A percentile compares a stretch with the other conserved stretches of the same genome.
Evolutionary conservation across 2,329 filamentous ascomycete genomes (phyloP).

Genomic region (Diaporthe sp.): DNA sequence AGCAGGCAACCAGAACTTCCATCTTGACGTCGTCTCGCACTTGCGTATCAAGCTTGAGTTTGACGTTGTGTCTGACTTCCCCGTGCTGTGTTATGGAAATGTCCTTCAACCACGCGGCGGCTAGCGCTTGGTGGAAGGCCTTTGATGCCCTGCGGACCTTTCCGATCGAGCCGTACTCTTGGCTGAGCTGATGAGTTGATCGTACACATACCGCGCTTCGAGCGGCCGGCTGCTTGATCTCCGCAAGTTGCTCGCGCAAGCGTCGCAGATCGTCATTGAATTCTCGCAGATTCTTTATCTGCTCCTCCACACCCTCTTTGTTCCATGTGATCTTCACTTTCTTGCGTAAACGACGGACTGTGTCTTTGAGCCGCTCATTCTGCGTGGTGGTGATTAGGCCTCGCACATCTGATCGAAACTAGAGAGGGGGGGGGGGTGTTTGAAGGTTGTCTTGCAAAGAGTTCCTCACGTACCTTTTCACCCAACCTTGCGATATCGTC

Average conservation of each 20-base stretch:
- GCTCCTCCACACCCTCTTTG: constrained; percentile 1
- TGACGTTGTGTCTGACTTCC: constrained; percentile 13
- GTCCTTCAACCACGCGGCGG: not conserved
- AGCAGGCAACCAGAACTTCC: constrained; percentile 22
- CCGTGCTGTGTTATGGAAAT: not conserved
- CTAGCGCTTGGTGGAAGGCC: constrained; percentile 27
- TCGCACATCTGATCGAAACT: too few relatives aligned
- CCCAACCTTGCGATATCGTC: not conserved
- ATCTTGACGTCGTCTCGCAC: not conserved
- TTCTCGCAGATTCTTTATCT: not conserved
- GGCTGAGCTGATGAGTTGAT: not conserved
- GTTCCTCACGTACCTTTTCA: not conserved
- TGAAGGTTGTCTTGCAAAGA: too few relatives aligned
- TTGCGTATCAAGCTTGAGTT: constrained; percentile 17
- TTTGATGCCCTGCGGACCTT: constrained; percentile 21
- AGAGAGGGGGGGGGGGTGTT: too few relatives aligned
- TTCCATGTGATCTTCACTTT: constrained; percentile 10
- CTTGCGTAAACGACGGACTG: not conserved
- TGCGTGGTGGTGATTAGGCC: not conserved
- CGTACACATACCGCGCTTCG: not conserved
- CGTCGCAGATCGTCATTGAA: constrained; percentile 6
- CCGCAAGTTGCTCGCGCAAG: constrained; percentile 4
- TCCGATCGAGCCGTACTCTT: constrained; percentile 13
- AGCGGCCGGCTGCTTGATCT: not conserved
- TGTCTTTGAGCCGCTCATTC: constrained; percentile 20